Percentiles rank a stretch among this genome's conserved stretches.
Evolutionary conservation across 164 flowering plant genomes (phyloP).

Genomic region (Hamamelis virginiana): DNA sequence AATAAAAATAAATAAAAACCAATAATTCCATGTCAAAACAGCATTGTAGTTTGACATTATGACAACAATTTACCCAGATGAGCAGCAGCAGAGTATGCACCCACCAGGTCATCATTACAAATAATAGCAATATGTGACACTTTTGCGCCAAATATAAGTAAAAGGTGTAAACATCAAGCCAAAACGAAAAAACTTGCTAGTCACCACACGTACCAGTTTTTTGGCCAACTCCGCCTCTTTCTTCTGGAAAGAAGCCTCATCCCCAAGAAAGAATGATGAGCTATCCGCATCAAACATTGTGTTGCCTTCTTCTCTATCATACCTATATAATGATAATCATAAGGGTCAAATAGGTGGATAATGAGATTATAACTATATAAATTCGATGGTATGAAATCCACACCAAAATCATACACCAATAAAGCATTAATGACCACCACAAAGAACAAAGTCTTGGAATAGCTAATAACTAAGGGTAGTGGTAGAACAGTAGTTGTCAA

Average conservation of each 20-base stretch:
- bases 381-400: background rate
- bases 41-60: background rate
- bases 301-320: constrained; percentile 89
- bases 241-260: constrained; percentile 79
- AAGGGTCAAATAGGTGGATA: background rate
- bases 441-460: background rate
- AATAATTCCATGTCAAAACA: no score
- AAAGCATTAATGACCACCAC: background rate
- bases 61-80: background rate
- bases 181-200: background rate
- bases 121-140: no score
- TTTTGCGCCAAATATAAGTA: background rate
- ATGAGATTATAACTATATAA: background rate
- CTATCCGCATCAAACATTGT: constrained; percentile 65
- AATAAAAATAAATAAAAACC: no score
- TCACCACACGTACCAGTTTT: constrained; percentile 56
- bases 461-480: background rate
- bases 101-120: no score
- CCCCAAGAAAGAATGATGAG: constrained; percentile 73
- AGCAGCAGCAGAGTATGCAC: background rate
- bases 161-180: background rate
- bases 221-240: constrained; percentile 89
- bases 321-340: constrained; percentile 48
- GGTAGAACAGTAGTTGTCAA: background rate
- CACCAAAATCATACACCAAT: background rate